Conservation (phyloP, 129 eudicot genomes). For the Centrapalus pauciflorus region DNA sequence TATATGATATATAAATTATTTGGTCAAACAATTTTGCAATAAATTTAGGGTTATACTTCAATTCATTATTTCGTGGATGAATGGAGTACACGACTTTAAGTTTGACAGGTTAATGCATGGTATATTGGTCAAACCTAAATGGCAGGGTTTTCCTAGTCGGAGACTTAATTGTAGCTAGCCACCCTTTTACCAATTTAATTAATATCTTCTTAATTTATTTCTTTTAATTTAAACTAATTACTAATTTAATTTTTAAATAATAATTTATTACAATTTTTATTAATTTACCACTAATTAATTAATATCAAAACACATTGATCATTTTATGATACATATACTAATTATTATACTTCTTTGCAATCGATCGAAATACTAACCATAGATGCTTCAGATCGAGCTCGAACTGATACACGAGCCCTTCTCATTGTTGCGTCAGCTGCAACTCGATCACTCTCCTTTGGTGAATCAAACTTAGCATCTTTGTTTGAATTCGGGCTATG, state of each 20-base stretch:
- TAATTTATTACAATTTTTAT: background rate
- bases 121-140: constrained; percentile 20
- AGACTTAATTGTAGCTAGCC: constrained; percentile 11
- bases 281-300: too few species aligned
- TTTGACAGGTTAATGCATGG: constrained; percentile 15
- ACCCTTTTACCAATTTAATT: background rate
- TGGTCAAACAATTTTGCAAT: too few species aligned
- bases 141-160: background rate
- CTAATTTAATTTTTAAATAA: background rate
- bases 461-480: constrained; percentile 1
- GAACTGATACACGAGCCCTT: constrained; percentile 53
- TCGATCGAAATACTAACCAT: constrained; percentile 27
- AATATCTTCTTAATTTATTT: background rate
- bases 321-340: too few species aligned
- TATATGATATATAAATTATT: too few species aligned
- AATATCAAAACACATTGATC: too few species aligned
- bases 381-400: constrained; percentile 43
- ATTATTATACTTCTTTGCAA: too few species aligned
- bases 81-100: constrained; percentile 10
- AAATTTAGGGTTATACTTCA: too few species aligned
- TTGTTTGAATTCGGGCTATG: constrained; percentile 11
- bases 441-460: constrained; percentile 18
- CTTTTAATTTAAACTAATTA: background rate
- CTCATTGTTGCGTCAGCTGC: constrained; percentile 29
- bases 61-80: too few species aligned